Conservation (phyloP, 345 rosid genomes). For the Corymbia maculata region DNA sequence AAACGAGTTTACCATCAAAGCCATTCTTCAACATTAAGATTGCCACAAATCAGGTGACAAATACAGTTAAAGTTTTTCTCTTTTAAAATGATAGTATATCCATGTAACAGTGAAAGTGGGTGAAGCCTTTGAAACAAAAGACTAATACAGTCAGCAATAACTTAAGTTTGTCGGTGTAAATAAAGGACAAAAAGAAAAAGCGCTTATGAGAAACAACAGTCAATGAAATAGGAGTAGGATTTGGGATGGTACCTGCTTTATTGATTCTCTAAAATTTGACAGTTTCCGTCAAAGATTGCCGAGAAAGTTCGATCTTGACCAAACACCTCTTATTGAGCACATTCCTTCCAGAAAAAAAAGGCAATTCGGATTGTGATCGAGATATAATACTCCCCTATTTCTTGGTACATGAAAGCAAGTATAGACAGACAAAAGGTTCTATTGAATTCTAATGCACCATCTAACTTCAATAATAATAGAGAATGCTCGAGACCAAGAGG, state of each 20-base stretch:
- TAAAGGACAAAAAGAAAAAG: neutral
- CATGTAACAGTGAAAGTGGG: neutral
- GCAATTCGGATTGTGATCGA: neutral
- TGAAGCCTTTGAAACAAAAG: neutral
- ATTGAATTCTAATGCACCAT: neutral
- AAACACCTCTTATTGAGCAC: neutral
- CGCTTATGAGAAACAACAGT: neutral
- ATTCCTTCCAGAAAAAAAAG: neutral
- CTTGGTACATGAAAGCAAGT: neutral
- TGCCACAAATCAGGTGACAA: neutral
- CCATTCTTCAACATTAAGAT: slow-evolving; percentile 47
- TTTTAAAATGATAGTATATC: neutral
- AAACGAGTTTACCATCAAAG: slow-evolving; percentile 75
- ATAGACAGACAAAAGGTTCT: neutral
- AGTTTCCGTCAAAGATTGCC: neutral
- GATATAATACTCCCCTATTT: neutral
- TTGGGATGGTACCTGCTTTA: neutral
- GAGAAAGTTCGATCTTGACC: neutral
- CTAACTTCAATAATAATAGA: neutral
- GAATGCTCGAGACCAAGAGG: neutral
- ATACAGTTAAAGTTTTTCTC: neutral
- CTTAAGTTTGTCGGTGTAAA: neutral
- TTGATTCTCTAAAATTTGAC: neutral
- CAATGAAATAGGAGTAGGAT: neutral
- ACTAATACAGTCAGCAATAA: neutral